phyloP scores from a whole-genome alignment of 352 stramenopile species.

The Pseudoperonospora humuli region DNA sequence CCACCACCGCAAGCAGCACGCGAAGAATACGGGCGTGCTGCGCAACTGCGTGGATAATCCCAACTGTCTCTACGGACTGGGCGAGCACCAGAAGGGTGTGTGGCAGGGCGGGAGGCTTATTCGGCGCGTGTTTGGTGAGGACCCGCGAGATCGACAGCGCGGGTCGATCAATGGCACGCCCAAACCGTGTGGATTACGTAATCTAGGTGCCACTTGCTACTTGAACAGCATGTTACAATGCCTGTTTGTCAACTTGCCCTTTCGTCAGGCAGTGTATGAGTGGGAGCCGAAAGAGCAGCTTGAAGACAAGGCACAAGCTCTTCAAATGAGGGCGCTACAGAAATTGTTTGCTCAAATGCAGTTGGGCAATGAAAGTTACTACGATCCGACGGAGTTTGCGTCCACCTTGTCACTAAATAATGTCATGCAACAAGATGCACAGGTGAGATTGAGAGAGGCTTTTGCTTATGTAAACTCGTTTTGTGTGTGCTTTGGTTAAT shows the following conservation, averaged over 20 bases:
- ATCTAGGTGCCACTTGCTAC: constrained; percentile 85
- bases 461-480: no score
- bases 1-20: constrained; percentile 57
- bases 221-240: constrained; percentile 85
- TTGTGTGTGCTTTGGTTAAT: constrained; percentile 5
- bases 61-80: constrained; percentile 82
- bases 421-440: constrained; percentile 80
- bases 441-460: constrained; percentile 46
- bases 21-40: constrained; percentile 20
- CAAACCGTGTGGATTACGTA: constrained; percentile 62
- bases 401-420: constrained; percentile 73
- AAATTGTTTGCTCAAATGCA: constrained; percentile 83
- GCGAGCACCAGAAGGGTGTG: constrained; percentile 64
- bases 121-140: constrained; percentile 48
- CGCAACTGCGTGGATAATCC: constrained; percentile 78
- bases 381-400: constrained; percentile 74
- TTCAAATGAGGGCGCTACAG: constrained; percentile 75
- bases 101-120: constrained; percentile 56
- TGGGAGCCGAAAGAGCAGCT: constrained; percentile 59
- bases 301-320: constrained; percentile 28
- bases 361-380: constrained; percentile 53
- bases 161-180: not conserved
- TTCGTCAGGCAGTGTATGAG: constrained; percentile 71
- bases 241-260: constrained; percentile 62
- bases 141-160: constrained; percentile 51